Percentiles rank a stretch among this genome's conserved stretches.
Conservation (phyloP, 805 yeast genomes). For the Candida morakotiae region DNA sequence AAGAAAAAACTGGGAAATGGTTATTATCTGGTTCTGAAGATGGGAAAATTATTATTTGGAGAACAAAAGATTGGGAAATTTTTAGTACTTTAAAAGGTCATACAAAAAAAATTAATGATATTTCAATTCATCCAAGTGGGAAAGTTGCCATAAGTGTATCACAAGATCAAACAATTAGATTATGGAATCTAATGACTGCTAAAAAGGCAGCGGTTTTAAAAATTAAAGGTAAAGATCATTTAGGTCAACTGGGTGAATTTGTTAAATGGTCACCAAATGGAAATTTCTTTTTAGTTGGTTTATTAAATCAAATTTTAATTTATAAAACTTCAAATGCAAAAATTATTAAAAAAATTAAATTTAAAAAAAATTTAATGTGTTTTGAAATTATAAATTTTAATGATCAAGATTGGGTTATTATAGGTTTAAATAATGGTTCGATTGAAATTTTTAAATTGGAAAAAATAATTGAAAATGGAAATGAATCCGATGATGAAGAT, state of each 20-base stretch:
- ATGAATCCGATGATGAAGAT: slow-evolving; percentile 19
- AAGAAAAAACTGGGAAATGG: slow-evolving; percentile 72
- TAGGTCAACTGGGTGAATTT: slow-evolving; percentile 59
- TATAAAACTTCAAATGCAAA: slow-evolving; percentile 63
- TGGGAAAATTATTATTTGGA: slow-evolving; percentile 86
- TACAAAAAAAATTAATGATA: slow-evolving; percentile 73
- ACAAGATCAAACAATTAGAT: slow-evolving; percentile 73
- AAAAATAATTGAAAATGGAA: slow-evolving; percentile 15
- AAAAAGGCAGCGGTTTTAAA: slow-evolving; percentile 86
- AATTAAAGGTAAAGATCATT: slow-evolving; percentile 62
- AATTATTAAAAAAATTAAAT: slow-evolving; percentile 48
- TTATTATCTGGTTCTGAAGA: slow-evolving; percentile 86
- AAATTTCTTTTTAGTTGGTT: slow-evolving; percentile 72
- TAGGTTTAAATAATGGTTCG: slow-evolving; percentile 70
- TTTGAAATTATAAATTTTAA: slow-evolving; percentile 48
- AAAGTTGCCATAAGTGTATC: slow-evolving; percentile 88
- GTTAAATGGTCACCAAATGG: slow-evolving; percentile 70
- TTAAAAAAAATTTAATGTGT: slow-evolving; percentile 62
- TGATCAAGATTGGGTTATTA: slow-evolving; percentile 53
- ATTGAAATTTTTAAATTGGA: slow-evolving; percentile 53
- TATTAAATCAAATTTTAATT: slow-evolving; percentile 58
- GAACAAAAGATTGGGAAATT: slow-evolving; percentile 95
- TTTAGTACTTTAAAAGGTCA: slow-evolving; percentile 89
- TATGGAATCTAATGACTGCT: slow-evolving; percentile 97
- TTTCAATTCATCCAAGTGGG: slow-evolving; percentile 87